Evolutionary conservation across 2,329 filamentous ascomycete genomes (phyloP), one percentile per base, ranked within the genome.

Genomic region (Sordariomycetes sp.): DNA sequence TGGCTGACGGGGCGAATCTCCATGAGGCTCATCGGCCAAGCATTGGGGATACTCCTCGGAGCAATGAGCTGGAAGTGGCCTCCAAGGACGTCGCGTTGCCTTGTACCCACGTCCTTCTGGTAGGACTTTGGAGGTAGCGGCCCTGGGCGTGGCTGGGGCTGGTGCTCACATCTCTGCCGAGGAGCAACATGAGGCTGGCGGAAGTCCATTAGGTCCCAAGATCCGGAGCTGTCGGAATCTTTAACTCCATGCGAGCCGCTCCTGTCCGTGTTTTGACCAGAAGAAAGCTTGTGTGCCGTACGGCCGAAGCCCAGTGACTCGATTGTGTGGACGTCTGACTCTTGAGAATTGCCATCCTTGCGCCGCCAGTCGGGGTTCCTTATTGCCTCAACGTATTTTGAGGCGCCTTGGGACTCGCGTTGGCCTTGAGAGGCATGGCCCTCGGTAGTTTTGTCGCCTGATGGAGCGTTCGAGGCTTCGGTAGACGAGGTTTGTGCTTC

Each of bases 331-430:
- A 9, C 19, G 10, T 16, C 12, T 16, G 31, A 25, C 10, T 21
- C 20, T 20, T 20, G 17, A n/a, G 24, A 15, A 14, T 32, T 14
- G 10, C 32, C 32, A n/a, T 23, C n/a, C 20, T 15, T n/a, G 7
- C 34, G 42, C 21, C 55, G 50, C 55, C 55, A 59, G 32, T 59
- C 46, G 11, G 53, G 54, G 19, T 59, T 56, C 17, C 46, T 54
- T 48, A 59, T 50, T 17, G 55, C 55, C 38, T 55, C 48, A 7
- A 38, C 32, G 25, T 50, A 47, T 27, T 47, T 53, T 18, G 45
- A 48, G 17, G 26, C 35, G 6, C 33, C 7, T 9, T 35, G 39
- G 6, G 39, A 30, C 2, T 51, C 50, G 8, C 44, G 47, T 4
- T 6, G 12, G 6, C 9, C 14, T 15, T 16, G 23, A 3, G 21